A percentile compares a stretch with the other conserved stretches of the same genome.
These are phyloP conservation scores for Populus alba DNA, from an alignment of 345 rosid genomes.

Conservation along the genomic window DNA sequence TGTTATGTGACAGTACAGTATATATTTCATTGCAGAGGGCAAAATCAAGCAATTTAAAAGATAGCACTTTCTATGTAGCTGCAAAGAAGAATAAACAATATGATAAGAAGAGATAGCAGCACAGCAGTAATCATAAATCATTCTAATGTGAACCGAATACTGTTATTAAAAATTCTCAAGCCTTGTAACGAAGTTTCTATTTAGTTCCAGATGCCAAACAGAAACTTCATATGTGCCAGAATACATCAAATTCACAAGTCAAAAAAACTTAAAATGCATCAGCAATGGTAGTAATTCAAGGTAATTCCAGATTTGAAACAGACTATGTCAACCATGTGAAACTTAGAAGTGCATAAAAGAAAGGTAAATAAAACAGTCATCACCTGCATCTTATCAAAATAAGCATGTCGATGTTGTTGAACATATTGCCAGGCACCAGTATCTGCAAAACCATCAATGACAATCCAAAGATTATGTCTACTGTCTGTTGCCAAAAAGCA, in stretches of 20 bases:
- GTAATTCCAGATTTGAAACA: neutral
- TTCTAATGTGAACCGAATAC: no score
- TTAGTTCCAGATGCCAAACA: neutral
- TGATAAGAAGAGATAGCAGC: no score
- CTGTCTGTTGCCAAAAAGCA: no score
- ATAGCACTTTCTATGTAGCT: neutral
- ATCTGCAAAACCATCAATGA: constrained; percentile 43
- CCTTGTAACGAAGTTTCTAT: no score
- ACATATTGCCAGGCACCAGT: constrained; percentile 87
- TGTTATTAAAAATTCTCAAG: no score
- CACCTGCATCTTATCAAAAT: constrained; percentile 96
- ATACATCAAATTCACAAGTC: neutral
- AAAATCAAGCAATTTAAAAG: neutral
- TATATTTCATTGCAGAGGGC: neutral
- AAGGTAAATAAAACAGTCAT: neutral
- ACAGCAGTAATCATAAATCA: no score
- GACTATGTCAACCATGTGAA: neutral
- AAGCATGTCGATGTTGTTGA: constrained; percentile 79
- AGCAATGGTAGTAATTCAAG: neutral
- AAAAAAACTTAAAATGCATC: neutral
- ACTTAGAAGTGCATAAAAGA: neutral
- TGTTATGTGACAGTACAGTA: neutral
- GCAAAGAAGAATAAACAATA: no score
- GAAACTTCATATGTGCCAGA: neutral
- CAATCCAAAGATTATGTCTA: neutral